phyloP scores from a whole-genome alignment of 176 grass and related monocot species.

The Thinopyrum elongatum region DNA sequence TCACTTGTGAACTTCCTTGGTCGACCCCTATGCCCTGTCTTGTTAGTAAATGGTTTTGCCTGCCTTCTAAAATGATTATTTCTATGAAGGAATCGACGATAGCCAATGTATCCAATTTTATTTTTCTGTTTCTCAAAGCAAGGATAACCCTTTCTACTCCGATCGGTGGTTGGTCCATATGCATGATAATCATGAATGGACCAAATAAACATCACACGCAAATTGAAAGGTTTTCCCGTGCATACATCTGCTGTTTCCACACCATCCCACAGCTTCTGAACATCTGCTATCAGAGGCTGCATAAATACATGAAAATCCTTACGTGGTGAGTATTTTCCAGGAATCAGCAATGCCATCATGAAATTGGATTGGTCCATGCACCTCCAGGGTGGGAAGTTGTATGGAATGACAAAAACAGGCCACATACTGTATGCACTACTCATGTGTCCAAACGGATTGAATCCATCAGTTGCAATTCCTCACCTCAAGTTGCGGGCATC shows the following conservation, averaged over 20 bases:
- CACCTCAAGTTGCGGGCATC: too few species aligned
- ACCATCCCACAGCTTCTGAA: too few species aligned
- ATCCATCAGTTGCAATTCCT: neutral
- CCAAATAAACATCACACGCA: too few species aligned
- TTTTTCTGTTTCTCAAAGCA: too few species aligned
- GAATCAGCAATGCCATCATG: constrained; percentile 17
- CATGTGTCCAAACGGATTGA: neutral
- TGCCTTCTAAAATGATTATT: neutral
- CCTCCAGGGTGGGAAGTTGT: constrained; percentile 15
- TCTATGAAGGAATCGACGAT: neutral
- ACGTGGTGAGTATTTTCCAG: neutral
- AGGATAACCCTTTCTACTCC: too few species aligned
- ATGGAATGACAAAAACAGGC: too few species aligned
- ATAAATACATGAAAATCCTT: constrained; percentile 36
- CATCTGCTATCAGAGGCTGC: constrained; percentile 21
- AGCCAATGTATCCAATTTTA: too few species aligned
- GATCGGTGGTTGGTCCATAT: too few species aligned
- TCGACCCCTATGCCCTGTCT: neutral
- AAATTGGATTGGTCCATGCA: constrained; percentile 16
- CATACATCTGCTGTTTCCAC: too few species aligned
- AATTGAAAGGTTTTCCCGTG: too few species aligned
- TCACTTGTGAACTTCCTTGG: neutral
- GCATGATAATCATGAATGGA: too few species aligned
- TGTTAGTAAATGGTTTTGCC: neutral
- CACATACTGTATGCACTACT: neutral